A percentile compares a stretch with the other conserved stretches of the same genome.
phyloP scores from a whole-genome alignment of 345 rosid genomes.

The Raphanus sativus region DNA sequence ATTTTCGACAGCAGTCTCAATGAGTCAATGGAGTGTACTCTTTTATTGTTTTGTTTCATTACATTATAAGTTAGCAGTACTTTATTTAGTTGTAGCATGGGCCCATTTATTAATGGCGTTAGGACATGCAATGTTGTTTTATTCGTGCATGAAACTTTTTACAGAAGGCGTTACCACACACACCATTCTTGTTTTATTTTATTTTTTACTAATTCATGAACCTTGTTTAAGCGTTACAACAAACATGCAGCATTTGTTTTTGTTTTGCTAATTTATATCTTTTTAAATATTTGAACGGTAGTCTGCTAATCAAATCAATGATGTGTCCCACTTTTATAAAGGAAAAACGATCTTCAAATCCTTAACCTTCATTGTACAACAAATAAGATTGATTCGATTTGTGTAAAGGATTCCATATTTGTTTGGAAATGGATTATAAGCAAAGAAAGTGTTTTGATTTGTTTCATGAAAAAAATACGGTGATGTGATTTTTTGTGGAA shows the following conservation, averaged over 20 bases:
- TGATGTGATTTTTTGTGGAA: background rate
- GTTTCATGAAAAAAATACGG: background rate
- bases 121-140: conserved; percentile 30
- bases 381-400: background rate
- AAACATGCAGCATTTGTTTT: background rate
- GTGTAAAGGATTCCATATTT: background rate
- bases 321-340: background rate
- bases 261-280: background rate
- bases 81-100: background rate
- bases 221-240: conserved; percentile 9
- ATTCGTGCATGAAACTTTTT: background rate
- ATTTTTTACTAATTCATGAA: background rate
- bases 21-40: conserved; percentile 20
- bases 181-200: background rate
- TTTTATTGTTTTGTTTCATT: background rate
- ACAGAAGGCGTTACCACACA: conserved; percentile 9
- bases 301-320: background rate
- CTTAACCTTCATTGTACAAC: background rate
- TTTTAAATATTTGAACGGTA: background rate
- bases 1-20: conserved; percentile 15
- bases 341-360: background rate
- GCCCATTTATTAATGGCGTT: conserved; percentile 15
- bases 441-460: background rate
- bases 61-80: background rate
- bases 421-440: background rate